phyloP scores from a whole-genome alignment of 2,329 filamentous ascomycete species.

The Geosmithia morbida region DNA sequence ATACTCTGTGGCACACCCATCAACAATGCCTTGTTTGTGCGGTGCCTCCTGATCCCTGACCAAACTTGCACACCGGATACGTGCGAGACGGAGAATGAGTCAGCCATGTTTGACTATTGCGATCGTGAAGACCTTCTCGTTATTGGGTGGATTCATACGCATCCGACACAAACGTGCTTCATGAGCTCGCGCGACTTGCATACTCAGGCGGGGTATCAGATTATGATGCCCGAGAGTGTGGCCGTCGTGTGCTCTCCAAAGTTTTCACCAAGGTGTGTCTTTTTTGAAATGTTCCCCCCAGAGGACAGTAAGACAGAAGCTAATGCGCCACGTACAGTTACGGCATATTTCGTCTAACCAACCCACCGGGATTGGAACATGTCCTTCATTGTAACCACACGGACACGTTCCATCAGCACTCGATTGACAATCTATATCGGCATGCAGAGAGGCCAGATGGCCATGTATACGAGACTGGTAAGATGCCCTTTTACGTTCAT shows the following conservation, averaged over 20 bases:
- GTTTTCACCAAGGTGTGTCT: constrained; percentile 56
- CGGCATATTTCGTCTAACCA: constrained; percentile 85
- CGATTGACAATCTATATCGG: constrained; percentile 59
- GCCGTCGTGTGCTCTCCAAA: constrained; percentile 91
- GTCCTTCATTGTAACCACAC: constrained; percentile 65
- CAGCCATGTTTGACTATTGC: constrained; percentile 76
- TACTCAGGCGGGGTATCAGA: constrained; percentile 86
- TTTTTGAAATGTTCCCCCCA: too few species aligned
- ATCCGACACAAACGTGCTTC: constrained; percentile 93
- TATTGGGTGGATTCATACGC: constrained; percentile 95
- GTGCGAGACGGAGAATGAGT: constrained; percentile 85
- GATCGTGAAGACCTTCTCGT: constrained; percentile 72
- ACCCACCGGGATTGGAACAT: constrained; percentile 79
- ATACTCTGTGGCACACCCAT: constrained; percentile 84
- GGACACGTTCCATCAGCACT: constrained; percentile 71
- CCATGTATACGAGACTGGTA: constrained; percentile 55
- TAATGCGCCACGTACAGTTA: constrained; percentile 37
- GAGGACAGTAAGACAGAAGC: not conserved
- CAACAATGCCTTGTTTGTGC: constrained; percentile 88
- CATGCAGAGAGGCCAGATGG: constrained; percentile 52
- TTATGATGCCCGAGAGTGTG: constrained; percentile 92
- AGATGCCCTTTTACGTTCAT: constrained; percentile 44
- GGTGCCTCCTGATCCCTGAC: constrained; percentile 76
- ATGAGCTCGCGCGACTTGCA: constrained; percentile 92
- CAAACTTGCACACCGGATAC: constrained; percentile 85